Evolutionary conservation across 371 early-diverging fungal species (phyloP).

Genomic region (Blakeslea trispora): DNA sequence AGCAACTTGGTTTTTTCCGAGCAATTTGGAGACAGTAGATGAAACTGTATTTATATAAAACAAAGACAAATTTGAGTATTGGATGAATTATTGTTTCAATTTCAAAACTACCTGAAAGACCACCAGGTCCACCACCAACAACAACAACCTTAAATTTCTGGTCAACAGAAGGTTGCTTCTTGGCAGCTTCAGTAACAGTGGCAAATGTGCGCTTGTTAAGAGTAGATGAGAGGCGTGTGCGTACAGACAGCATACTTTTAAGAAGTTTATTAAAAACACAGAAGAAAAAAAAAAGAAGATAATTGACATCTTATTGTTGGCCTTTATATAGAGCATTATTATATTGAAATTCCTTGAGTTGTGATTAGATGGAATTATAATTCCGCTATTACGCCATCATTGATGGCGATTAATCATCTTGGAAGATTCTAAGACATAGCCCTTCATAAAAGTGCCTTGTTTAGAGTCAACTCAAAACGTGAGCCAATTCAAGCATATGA

Average conservation of each 20-base stretch:
- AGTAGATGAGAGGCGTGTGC: constrained; percentile 23
- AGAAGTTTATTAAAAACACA: constrained; percentile 3
- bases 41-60: constrained; percentile 43
- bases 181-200: constrained; percentile 30
- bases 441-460: too few species aligned
- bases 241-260: constrained; percentile 25
- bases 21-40: constrained; percentile 58
- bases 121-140: constrained; percentile 70
- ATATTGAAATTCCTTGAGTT: neutral
- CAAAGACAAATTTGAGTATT: neutral
- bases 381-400: constrained; percentile 14
- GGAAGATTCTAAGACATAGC: neutral
- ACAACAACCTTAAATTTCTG: constrained; percentile 64
- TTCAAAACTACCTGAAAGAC: constrained; percentile 52
- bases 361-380: constrained; percentile 14
- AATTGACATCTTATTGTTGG: constrained; percentile 6
- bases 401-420: constrained; percentile 7
- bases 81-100: neutral
- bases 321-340: constrained; percentile 1
- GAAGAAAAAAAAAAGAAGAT: constrained; percentile 9
- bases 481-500: too few species aligned
- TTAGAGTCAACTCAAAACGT: too few species aligned
- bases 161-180: constrained; percentile 21
- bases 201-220: constrained; percentile 34
- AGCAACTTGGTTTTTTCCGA: constrained; percentile 74